Base-by-base conservation (phyloP, 768 basidiomycete species). In the Auricularia heimuer region DNA sequence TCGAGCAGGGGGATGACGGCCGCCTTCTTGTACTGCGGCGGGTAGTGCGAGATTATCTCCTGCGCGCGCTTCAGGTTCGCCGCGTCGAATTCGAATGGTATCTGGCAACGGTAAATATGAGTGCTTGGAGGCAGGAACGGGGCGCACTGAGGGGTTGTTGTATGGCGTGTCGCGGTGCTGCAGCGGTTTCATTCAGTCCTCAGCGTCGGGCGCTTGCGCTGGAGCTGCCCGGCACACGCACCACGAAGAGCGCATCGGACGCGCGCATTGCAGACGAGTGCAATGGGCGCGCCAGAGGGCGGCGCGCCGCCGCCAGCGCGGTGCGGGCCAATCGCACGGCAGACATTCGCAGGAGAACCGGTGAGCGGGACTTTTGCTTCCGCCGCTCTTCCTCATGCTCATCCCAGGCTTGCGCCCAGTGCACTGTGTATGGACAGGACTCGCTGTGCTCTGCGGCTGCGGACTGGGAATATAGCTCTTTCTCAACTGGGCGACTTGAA, bases 21-120 rank as follows among this genome's bases (percentile, higher is more conserved):
- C 18, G 94, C 96, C 77, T 99, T 99, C 84, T 94, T 97, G 83
- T 98, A 99, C 72, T 98, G 95, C 63, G 92, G 83, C 24, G 96
- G 96, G 80, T 99, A 99, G 70, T 86, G 87, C 51, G 90, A 82
- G 75, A 98, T 92, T 77, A 98, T 90, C 74, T 92, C 88, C 67
- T 94, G 71, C 0, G 94, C 94, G 42, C 84, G 83, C 80, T 91
- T 91, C 77, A 87, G 71, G 79, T 96, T 98, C 72, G 87, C 89
- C 0, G 83, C 72, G 65, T 81, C 80, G 78, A 96, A 95, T 69
- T 89, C 84, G 76, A 99, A 99, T 11, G 90, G 83, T 77, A 98
- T 95, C 93, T 97, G 67, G 16, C 24, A 8, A 44, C 2, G 64
- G 61, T 34, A 62, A 0, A 61, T 37, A 1, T 29, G 39, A n/a